These are phyloP conservation scores for Botrytis deweyae DNA, from an alignment of 2,329 filamentous ascomycete species.

Conservation along the genomic window DNA sequence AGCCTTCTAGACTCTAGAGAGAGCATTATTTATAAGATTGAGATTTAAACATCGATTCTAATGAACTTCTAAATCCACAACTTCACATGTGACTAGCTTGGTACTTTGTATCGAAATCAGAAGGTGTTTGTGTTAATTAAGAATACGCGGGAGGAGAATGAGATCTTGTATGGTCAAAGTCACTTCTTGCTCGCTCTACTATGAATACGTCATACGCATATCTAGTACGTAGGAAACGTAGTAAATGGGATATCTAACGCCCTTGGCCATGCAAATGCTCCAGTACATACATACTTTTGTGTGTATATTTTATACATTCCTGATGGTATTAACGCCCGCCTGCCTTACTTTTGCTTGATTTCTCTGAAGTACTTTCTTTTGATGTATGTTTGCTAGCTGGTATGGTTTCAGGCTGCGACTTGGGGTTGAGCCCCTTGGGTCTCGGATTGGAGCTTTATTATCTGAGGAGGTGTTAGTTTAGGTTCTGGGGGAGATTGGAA, in stretches of 20 bases:
- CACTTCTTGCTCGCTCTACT: not conserved
- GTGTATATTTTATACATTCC: not conserved
- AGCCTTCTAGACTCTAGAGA: not conserved
- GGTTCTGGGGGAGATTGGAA: not conserved
- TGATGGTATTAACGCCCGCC: slow-evolving; percentile 9
- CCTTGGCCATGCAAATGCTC: slow-evolving; percentile 10
- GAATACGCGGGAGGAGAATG: not conserved
- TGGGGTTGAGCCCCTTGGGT: slow-evolving; percentile 11
- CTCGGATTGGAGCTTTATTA: slow-evolving; percentile 21
- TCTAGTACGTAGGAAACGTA: not conserved
- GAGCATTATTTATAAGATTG: not conserved
- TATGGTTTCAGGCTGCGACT: not conserved
- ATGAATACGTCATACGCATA: not conserved
- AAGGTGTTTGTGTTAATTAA: not conserved
- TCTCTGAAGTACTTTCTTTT: not conserved
- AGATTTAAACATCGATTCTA: not conserved
- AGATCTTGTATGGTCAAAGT: not conserved
- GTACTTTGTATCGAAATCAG: not conserved
- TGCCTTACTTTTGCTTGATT: not conserved
- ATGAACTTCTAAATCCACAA: not conserved
- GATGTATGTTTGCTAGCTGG: not conserved
- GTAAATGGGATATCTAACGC: slow-evolving; percentile 5
- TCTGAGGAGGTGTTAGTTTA: slow-evolving; percentile 1
- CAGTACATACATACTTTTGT: slow-evolving; percentile 2
- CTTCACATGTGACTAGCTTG: not conserved